These are phyloP conservation scores for Hericium alpestre DNA, from an alignment of 768 basidiomycete genomes.

Conservation along the genomic window DNA sequence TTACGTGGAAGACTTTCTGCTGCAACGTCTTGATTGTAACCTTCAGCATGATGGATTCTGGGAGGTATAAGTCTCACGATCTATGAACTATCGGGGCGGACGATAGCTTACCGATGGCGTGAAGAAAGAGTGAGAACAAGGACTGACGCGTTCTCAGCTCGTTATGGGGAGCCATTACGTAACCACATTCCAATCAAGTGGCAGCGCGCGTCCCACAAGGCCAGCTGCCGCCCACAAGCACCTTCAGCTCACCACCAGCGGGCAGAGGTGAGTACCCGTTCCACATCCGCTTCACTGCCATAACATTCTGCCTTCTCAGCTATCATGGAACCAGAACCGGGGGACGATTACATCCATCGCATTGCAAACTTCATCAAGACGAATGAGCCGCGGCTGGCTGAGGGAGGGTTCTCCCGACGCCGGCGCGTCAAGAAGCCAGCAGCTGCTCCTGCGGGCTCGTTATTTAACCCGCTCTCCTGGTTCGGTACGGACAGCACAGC, in stretches of 20 bases:
- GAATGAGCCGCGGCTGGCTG: conserved; percentile 66
- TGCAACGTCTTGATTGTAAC: conserved; percentile 92
- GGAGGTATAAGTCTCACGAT: conserved; percentile 6
- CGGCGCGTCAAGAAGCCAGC: conserved; percentile 28
- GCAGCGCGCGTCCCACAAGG: background rate
- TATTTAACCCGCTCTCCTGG: conserved; percentile 58
- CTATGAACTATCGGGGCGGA: background rate
- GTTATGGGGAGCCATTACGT: background rate
- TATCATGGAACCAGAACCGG: conserved; percentile 44
- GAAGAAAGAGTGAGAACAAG: conserved; percentile 9
- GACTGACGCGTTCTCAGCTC: conserved; percentile 3
- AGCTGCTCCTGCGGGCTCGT: conserved; percentile 23
- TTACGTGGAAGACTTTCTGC: conserved; percentile 81
- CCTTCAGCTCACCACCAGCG: background rate
- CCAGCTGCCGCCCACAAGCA: background rate
- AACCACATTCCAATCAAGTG: background rate
- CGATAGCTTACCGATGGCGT: background rate
- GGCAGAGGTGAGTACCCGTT: background rate
- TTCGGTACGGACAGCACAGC: conserved; percentile 29
- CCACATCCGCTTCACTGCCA: background rate
- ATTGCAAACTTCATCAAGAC: conserved; percentile 61
- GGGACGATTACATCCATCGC: conserved; percentile 67
- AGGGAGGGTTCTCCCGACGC: conserved; percentile 42
- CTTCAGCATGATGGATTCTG: conserved; percentile 49
- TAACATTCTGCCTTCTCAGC: conserved; percentile 18